A percentile compares a stretch with the other conserved stretches of the same genome.
Conservation (phyloP, 805 yeast species). For the Ogataea thermomethanolica region DNA sequence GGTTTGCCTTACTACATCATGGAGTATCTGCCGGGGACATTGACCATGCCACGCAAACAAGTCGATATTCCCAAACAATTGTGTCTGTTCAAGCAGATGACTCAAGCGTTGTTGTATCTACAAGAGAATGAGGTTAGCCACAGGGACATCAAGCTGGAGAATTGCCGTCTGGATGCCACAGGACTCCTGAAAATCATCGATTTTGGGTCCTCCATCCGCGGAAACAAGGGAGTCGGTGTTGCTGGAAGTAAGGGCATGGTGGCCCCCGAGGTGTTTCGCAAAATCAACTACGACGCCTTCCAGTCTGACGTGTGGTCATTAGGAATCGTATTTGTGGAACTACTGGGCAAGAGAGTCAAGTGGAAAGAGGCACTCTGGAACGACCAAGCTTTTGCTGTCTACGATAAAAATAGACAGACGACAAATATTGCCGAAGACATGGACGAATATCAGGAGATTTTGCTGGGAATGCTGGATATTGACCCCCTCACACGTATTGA, state of each 20-base stretch:
- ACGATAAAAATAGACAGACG: slow-evolving; percentile 1
- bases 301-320: slow-evolving; percentile 49
- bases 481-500: not conserved
- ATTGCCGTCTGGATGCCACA: slow-evolving; percentile 35
- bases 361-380: slow-evolving; percentile 42
- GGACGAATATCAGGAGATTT: not conserved
- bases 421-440: slow-evolving; percentile 1
- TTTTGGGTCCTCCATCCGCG: slow-evolving; percentile 43
- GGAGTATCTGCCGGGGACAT: slow-evolving; percentile 36
- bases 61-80: slow-evolving; percentile 18
- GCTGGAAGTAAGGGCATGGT: slow-evolving; percentile 45
- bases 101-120: slow-evolving; percentile 36
- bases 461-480: not conserved
- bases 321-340: slow-evolving; percentile 40
- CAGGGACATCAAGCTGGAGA: slow-evolving; percentile 49
- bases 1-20: slow-evolving; percentile 28
- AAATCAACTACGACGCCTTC: slow-evolving; percentile 39
- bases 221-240: slow-evolving; percentile 35
- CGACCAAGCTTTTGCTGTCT: slow-evolving; percentile 13
- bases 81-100: slow-evolving; percentile 41
- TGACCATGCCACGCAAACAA: slow-evolving; percentile 5
- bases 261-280: slow-evolving; percentile 45
- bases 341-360: slow-evolving; percentile 35
- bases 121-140: slow-evolving; percentile 40
- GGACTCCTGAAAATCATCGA: slow-evolving; percentile 44